Conservation (phyloP, 768 basidiomycete species). For the Lentinula raphanica region DNA sequence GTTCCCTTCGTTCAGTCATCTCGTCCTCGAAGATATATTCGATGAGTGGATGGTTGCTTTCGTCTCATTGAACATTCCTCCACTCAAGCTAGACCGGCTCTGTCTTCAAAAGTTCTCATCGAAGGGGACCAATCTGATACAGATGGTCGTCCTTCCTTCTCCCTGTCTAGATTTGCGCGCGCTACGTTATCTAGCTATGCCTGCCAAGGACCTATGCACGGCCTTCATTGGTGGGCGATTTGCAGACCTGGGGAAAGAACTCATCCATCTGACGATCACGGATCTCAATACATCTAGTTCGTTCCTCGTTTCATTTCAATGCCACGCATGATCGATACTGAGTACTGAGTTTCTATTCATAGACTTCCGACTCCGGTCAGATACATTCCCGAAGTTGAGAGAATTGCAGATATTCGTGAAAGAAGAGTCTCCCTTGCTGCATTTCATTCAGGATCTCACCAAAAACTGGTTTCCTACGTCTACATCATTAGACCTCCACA, state of each 20-base stretch:
- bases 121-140: constrained; percentile 2
- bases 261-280: not conserved
- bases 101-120: not conserved
- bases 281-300: not conserved
- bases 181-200: not conserved
- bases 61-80: not conserved
- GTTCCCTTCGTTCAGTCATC: constrained; percentile 3
- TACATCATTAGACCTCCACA: not conserved
- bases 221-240: not conserved
- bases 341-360: not conserved
- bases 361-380: not conserved
- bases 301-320: not conserved
- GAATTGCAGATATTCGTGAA: not conserved
- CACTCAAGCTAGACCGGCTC: not conserved
- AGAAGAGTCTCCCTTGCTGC: not conserved
- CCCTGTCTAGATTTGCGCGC: not conserved
- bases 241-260: not conserved
- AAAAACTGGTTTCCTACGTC: not conserved
- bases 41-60: not conserved
- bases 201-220: not conserved
- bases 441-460: not conserved
- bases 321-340: no score
- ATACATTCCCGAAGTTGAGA: not conserved
- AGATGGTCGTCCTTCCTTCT: not conserved
- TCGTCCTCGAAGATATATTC: constrained; percentile 4